These are phyloP conservation scores for Zygnema circumcarinatum DNA, from an alignment of 139 green algal species.

Conservation along the genomic window DNA sequence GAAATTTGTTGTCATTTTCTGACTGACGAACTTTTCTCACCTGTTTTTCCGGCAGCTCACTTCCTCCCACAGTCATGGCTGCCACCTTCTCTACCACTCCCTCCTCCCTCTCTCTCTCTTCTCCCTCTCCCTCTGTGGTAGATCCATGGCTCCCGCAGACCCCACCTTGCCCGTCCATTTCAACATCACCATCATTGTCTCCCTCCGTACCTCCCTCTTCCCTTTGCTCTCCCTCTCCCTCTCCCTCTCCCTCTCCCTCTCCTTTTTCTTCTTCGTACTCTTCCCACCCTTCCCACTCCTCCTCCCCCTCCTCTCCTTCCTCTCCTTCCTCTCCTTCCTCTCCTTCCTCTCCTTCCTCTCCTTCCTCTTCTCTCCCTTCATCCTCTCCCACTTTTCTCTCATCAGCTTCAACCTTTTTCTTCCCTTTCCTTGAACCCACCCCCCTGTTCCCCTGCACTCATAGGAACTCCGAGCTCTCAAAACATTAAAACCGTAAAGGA, in stretches of 20 bases:
- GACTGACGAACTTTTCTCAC: not conserved
- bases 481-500: too few species aligned
- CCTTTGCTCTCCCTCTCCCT: not conserved
- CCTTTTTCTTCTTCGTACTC: not conserved
- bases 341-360: not conserved
- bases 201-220: not conserved
- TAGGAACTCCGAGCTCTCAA: too few species aligned
- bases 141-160: too few species aligned
- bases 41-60: not conserved
- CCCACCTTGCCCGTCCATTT: not conserved
- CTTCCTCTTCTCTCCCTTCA: slow-evolving; percentile 34
- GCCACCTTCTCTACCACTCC: slow-evolving; percentile 1
- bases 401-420: not conserved
- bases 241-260: not conserved
- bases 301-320: not conserved
- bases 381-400: slow-evolving; percentile 34
- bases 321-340: not conserved
- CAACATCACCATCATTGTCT: not conserved
- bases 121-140: not conserved
- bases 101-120: not conserved
- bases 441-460: too few species aligned
- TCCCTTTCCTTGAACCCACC: too few species aligned
- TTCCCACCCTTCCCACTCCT: not conserved
- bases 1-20: not conserved
- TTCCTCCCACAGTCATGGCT: not conserved